A percentile compares a stretch with the other conserved stretches of the same genome.
Evolutionary conservation across 768 basidiomycete species (phyloP).

Genomic region (Mycena haematopus): DNA sequence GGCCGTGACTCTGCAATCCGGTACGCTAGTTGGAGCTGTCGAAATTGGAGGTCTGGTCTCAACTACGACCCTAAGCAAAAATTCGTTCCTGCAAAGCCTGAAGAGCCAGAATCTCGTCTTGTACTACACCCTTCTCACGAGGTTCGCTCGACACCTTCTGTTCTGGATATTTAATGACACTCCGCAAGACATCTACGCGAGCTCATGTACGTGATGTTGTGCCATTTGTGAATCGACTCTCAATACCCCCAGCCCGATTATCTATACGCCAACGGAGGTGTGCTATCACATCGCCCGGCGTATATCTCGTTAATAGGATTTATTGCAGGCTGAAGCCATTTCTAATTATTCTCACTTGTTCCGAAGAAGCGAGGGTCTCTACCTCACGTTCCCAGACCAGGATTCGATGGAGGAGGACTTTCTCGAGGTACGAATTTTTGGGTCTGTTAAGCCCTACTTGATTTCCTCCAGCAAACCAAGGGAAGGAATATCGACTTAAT

Average conservation of each 20-base stretch:
- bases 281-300: constrained; percentile 35
- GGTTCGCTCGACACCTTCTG: constrained; percentile 4
- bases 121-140: constrained; percentile 71
- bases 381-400: constrained; percentile 63
- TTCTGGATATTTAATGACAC: background rate
- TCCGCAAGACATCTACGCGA: constrained; percentile 57
- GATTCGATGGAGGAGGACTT: constrained; percentile 81
- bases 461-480: constrained; percentile 48
- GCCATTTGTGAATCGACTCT: background rate
- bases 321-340: constrained; percentile 78
- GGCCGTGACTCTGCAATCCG: constrained; percentile 40
- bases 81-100: constrained; percentile 77
- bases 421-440: constrained; percentile 48
- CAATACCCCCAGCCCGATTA: constrained; percentile 49
- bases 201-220: constrained; percentile 44
- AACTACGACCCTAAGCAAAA: constrained; percentile 49
- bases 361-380: constrained; percentile 79
- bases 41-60: background rate
- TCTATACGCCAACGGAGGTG: constrained; percentile 86
- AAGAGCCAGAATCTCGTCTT: constrained; percentile 85
- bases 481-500: constrained; percentile 75
- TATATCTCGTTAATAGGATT: background rate
- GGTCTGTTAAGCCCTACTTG: background rate
- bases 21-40: background rate
- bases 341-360: constrained; percentile 85